Conservation (phyloP, 73 alveolate species). For the Uronychia setigera region DNA sequence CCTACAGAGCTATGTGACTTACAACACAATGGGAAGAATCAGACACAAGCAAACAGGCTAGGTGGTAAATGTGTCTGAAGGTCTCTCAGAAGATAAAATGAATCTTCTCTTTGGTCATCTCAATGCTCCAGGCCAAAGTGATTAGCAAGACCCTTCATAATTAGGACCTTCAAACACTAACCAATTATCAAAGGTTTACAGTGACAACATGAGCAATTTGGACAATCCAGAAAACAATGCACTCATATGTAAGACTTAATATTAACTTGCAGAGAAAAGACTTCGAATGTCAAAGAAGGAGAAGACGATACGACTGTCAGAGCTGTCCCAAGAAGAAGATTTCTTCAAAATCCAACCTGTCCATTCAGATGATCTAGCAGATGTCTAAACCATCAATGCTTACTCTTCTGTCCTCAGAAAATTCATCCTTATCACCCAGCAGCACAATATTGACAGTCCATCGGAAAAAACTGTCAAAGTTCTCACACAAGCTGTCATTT, state of each 20-base stretch:
- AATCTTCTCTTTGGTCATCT: neutral
- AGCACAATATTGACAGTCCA: neutral
- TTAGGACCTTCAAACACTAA: neutral
- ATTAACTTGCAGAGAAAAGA: neutral
- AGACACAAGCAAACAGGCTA: slow-evolving; percentile 1
- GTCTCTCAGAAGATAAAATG: neutral
- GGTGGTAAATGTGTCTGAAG: neutral
- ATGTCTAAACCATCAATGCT: neutral
- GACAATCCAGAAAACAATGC: too few species aligned
- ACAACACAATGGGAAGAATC: slow-evolving; percentile 5
- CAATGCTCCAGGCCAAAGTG: neutral
- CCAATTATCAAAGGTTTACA: too few species aligned
- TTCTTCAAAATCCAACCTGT: slow-evolving; percentile 2
- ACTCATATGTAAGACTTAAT: neutral
- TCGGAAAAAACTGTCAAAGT: neutral
- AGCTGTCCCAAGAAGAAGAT: neutral
- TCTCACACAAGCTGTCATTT: neutral
- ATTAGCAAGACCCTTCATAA: neutral
- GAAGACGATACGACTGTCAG: neutral
- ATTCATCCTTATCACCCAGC: neutral
- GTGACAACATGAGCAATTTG: neutral
- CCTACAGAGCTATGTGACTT: slow-evolving; percentile 1
- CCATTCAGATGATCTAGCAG: slow-evolving; percentile 2
- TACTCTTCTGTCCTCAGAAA: neutral
- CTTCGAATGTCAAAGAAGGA: neutral